These are phyloP conservation scores for Exobasidium cylindrosporum DNA, from an alignment of 1,284 basidiomycete species.

Conservation along the genomic window DNA sequence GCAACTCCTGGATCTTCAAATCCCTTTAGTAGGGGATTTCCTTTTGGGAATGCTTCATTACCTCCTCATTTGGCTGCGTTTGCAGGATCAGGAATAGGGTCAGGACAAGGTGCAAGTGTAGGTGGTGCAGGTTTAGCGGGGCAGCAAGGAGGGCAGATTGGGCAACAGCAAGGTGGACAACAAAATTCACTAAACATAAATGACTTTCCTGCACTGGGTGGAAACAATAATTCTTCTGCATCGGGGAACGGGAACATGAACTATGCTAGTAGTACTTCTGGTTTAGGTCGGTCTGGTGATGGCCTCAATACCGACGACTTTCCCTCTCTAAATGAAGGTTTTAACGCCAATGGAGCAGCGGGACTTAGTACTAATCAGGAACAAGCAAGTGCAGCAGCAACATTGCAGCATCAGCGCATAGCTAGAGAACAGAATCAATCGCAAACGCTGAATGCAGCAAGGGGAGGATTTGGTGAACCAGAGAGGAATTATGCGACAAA, in stretches of 20 bases:
- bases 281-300: constrained; percentile 6
- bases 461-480: constrained; percentile 43
- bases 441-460: constrained; percentile 35
- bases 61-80: constrained; percentile 6
- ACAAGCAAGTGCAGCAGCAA: constrained; percentile 45
- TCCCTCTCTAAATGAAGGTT: constrained; percentile 31
- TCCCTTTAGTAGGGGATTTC: constrained; percentile 22
- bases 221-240: neutral
- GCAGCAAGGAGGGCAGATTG: neutral
- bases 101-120: constrained; percentile 4
- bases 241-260: neutral
- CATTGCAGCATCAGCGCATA: constrained; percentile 43
- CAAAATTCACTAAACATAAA: constrained; percentile 11
- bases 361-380: constrained; percentile 20
- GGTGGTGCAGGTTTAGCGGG: neutral
- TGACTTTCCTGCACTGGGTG: constrained; percentile 20
- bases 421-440: constrained; percentile 40
- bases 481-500: constrained; percentile 40
- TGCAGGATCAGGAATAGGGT: constrained; percentile 23
- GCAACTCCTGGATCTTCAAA: constrained; percentile 9
- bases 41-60: constrained; percentile 29
- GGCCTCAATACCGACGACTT: constrained; percentile 42
- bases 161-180: constrained; percentile 2
- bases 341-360: constrained; percentile 1
- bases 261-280: constrained; percentile 6